A percentile compares a stretch with the other conserved stretches of the same genome.
phyloP scores from a whole-genome alignment of 257 asterid species.

The Gardenia jasminoides region DNA sequence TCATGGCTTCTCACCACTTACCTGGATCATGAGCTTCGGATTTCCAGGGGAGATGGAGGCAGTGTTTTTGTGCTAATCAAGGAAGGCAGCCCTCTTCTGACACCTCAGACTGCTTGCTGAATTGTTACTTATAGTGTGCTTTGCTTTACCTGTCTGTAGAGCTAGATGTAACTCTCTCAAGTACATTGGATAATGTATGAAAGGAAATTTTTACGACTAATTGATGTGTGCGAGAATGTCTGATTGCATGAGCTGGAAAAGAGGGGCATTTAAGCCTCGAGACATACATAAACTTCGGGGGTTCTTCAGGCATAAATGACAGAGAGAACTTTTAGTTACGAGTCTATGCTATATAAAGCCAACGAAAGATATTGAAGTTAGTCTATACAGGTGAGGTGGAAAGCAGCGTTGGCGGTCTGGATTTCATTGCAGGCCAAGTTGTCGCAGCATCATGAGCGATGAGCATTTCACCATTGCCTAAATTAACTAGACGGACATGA shows the following conservation, averaged over 20 bases:
- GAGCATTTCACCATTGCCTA: not conserved
- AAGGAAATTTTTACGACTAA: not conserved
- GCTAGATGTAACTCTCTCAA: not conserved
- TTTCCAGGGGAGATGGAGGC: constrained; percentile 90
- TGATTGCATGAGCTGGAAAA: not conserved
- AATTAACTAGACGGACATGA: not conserved
- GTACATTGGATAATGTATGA: not conserved
- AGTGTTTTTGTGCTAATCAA: constrained; percentile 77
- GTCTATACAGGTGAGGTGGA: not conserved
- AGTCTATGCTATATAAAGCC: not conserved
- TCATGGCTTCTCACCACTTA: constrained; percentile 95
- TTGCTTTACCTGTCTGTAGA: not conserved
- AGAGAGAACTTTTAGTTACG: not conserved
- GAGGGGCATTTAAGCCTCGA: not conserved
- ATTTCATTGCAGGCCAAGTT: not conserved
- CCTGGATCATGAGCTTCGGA: constrained; percentile 78
- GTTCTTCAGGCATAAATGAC: not conserved
- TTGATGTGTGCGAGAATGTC: not conserved
- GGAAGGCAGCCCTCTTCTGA: constrained; percentile 67
- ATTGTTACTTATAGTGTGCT: not conserved
- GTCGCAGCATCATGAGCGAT: not conserved
- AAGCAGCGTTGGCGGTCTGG: too few species aligned
- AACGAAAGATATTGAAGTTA: not conserved
- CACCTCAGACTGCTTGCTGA: constrained; percentile 20
- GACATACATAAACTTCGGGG: not conserved